These are phyloP conservation scores for Ananas comosus DNA, from an alignment of 176 grass and related monocot genomes.

Conservation along the genomic window DNA sequence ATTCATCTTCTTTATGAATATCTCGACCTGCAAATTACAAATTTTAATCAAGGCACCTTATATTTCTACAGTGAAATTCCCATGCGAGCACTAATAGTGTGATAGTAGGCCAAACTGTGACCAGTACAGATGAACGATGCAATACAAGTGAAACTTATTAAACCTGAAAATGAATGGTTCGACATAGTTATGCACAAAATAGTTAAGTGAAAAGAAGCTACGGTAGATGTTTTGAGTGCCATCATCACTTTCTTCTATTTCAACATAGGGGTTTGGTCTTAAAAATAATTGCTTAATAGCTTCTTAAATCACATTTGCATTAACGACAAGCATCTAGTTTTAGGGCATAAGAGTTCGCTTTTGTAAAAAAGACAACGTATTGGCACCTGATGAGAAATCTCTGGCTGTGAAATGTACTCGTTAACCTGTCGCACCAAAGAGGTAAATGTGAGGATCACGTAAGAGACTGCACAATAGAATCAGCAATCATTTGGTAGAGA, in stretches of 20 bases:
- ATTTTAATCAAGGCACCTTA: not conserved
- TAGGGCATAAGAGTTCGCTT: not conserved
- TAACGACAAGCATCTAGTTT: conserved; percentile 8
- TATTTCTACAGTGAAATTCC: not conserved
- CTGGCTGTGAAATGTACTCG: conserved; percentile 70
- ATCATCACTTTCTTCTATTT: no score
- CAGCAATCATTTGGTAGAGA: conserved; percentile 13
- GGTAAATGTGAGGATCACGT: conserved; percentile 11
- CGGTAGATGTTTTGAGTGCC: no score
- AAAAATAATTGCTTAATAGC: not conserved
- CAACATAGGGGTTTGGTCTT: no score
- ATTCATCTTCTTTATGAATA: conserved; percentile 87
- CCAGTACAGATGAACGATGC: not conserved
- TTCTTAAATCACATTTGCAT: not conserved
- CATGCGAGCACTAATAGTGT: not conserved
- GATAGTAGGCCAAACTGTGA: conserved; percentile 8
- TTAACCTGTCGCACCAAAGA: conserved; percentile 46
- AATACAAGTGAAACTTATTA: no score
- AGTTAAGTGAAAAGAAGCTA: no score
- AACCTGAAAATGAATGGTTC: no score
- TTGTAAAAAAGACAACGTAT: conserved; percentile 10
- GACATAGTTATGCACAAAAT: no score
- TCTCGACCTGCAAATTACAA: conserved; percentile 59
- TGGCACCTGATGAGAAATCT: conserved; percentile 77
- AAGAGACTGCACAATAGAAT: conserved; percentile 11